Evolutionary conservation across 83 land plant species (phyloP), one percentile per base, ranked within the genome.

Genomic region (Thuja plicata): DNA sequence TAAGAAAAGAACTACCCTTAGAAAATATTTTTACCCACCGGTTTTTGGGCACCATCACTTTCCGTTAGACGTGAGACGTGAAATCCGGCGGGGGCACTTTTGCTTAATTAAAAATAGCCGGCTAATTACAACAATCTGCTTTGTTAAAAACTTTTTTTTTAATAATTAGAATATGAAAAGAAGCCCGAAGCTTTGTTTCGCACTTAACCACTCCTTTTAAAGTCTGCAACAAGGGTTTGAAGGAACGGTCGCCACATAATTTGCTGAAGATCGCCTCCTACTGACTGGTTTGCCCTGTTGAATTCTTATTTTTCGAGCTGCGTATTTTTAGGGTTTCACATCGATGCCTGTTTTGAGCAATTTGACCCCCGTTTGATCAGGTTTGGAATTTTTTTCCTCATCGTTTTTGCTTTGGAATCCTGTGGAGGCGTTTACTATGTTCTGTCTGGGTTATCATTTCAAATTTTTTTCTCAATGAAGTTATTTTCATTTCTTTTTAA

Each of bases 361-460:
- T 79, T 40, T 79, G 43, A 79, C 9, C 82, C 43, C 7, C 45
- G 13, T 84, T 84, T 84, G 86, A 84, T 7, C 86, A 84, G 86
- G 86, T 84, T 84, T 16, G 86, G 35, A 12, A 2, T 13, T 27
- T n/a, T 8, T 43, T 24, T 11, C 19, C 19, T 40, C 37, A 0
- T 9, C n/a, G n/a, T 46, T 41, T 84, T 84, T n/a, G n/a, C n/a
- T 84, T 19, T 27, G 10, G 73, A 66, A 19, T 66, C 32, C 73
- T 27, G 73, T 27, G 30, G 32, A 27, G 11, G 1, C 30, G 8
- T 24, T 21, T 27, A 27, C 27, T 66, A 27, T 30, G 73, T 27
- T 8, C n/a, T 8, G n/a, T 66, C 73, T 66, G n/a, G 27, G 73
- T 27, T 66, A 8, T 7, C 57, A 54, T 54, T 54, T 2, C 17